Evolutionary conservation across 306 rosid genomes (phyloP).

Genomic region (Hippophae gyantsensis): DNA sequence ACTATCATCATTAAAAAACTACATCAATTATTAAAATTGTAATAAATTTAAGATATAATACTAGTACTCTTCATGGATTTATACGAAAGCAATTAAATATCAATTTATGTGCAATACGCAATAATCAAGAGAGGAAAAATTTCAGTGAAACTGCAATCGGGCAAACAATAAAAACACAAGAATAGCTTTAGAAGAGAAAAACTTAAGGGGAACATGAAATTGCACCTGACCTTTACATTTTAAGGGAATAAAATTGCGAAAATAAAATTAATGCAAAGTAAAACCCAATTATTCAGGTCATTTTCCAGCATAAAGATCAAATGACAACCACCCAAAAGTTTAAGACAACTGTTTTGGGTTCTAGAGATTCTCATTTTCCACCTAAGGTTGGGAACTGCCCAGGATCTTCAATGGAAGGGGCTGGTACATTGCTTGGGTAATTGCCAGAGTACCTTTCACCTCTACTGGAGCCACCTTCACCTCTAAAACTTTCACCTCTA

Average conservation of each 20-base stretch:
- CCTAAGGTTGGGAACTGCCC: slow-evolving; percentile 94
- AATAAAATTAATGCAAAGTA: slow-evolving; percentile 9
- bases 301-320: slow-evolving; percentile 31
- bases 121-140: too few relatives aligned
- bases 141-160: too few relatives aligned
- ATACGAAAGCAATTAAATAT: too few relatives aligned
- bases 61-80: too few relatives aligned
- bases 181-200: slow-evolving; percentile 2
- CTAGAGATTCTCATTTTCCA: slow-evolving; percentile 58
- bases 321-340: slow-evolving; percentile 30
- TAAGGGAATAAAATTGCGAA: slow-evolving; percentile 17
- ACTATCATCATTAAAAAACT: too few relatives aligned
- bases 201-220: slow-evolving; percentile 22
- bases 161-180: slow-evolving; percentile 1
- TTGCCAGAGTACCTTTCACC: slow-evolving; percentile 17
- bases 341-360: slow-evolving; percentile 17
- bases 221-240: slow-evolving; percentile 43
- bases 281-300: slow-evolving; percentile 45
- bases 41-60: too few relatives aligned
- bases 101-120: too few relatives aligned
- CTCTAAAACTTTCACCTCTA: too few relatives aligned
- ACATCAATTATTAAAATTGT: too few relatives aligned
- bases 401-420: slow-evolving; percentile 79
- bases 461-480: too few relatives aligned
- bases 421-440: slow-evolving; percentile 32